These are phyloP conservation scores for Saccharomycopsis fermentans DNA, from an alignment of 805 yeast genomes.

Conservation along the genomic window DNA sequence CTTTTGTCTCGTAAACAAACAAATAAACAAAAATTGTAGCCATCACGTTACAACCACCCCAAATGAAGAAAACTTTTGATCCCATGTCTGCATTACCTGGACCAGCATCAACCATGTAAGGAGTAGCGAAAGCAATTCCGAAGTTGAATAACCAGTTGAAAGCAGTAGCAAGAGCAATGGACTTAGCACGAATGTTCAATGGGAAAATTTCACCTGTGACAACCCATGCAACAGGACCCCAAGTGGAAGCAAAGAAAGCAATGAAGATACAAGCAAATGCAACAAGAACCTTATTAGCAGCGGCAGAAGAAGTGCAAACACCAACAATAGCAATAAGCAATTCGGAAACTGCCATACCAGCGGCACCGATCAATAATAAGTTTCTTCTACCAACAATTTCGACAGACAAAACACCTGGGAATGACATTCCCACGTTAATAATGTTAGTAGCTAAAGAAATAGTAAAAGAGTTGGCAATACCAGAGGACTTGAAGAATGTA, in stretches of 20 bases:
- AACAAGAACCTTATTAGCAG: constrained; percentile 38
- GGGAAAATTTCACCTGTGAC: constrained; percentile 45
- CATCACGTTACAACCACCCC: constrained; percentile 45
- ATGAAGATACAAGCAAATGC: constrained; percentile 52
- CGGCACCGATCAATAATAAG: constrained; percentile 50
- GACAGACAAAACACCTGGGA: constrained; percentile 44
- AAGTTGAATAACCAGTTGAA: constrained; percentile 33
- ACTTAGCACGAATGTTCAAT: constrained; percentile 40
- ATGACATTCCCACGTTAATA: constrained; percentile 39
- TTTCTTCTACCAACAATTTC: constrained; percentile 61
- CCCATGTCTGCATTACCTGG: constrained; percentile 48
- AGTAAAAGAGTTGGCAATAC: constrained; percentile 39
- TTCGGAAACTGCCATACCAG: constrained; percentile 53
- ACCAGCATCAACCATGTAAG: constrained; percentile 35
- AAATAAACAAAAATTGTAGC: constrained; percentile 49
- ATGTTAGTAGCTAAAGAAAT: constrained; percentile 35
- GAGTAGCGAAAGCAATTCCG: constrained; percentile 49
- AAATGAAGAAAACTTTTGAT: constrained; percentile 57
- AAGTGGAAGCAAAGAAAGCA: constrained; percentile 68
- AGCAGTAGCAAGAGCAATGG: constrained; percentile 41
- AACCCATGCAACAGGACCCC: constrained; percentile 51
- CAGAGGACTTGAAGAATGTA: constrained; percentile 43
- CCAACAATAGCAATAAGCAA: constrained; percentile 48
- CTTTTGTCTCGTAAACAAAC: constrained; percentile 57
- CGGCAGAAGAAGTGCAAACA: constrained; percentile 23